Evolutionary conservation across 2,329 filamentous ascomycete species (phyloP).

Genomic region (Aureobasidium sp.): DNA sequence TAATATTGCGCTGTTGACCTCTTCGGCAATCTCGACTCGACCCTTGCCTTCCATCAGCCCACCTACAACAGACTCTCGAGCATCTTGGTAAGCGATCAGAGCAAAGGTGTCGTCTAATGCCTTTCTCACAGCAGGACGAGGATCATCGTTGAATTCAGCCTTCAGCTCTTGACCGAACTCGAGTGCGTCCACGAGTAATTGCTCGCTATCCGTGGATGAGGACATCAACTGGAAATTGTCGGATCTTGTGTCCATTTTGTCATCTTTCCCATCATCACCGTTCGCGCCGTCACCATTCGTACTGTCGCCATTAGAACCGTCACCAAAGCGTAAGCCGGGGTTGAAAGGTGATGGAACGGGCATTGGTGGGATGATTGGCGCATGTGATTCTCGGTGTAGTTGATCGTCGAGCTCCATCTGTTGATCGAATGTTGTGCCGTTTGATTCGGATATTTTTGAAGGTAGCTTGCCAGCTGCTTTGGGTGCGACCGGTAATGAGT

Average conservation of each 20-base stretch:
- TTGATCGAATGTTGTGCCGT: constrained; percentile 32
- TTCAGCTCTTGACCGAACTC: constrained; percentile 71
- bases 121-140: constrained; percentile 59
- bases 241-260: constrained; percentile 28
- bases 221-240: background rate
- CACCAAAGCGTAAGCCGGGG: background rate
- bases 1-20: constrained; percentile 86
- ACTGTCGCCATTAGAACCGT: constrained; percentile 2
- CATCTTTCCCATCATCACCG: constrained; percentile 10
- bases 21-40: constrained; percentile 74
- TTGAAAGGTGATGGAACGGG: constrained; percentile 4
- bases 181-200: constrained; percentile 61
- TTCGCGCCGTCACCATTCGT: constrained; percentile 1
- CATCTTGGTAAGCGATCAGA: constrained; percentile 77
- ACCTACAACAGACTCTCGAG: constrained; percentile 65
- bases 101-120: constrained; percentile 79
- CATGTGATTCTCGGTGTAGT: constrained; percentile 24
- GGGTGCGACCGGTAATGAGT: constrained; percentile 19
- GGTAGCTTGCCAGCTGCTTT: constrained; percentile 23
- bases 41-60: constrained; percentile 70
- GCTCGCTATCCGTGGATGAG: constrained; percentile 25
- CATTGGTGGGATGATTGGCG: constrained; percentile 8
- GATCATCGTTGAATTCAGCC: constrained; percentile 66
- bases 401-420: constrained; percentile 53
- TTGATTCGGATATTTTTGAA: constrained; percentile 8